These are phyloP conservation scores for Globisporangium okanoganense DNA, from an alignment of 352 stramenopile species.

Conservation along the genomic window DNA sequence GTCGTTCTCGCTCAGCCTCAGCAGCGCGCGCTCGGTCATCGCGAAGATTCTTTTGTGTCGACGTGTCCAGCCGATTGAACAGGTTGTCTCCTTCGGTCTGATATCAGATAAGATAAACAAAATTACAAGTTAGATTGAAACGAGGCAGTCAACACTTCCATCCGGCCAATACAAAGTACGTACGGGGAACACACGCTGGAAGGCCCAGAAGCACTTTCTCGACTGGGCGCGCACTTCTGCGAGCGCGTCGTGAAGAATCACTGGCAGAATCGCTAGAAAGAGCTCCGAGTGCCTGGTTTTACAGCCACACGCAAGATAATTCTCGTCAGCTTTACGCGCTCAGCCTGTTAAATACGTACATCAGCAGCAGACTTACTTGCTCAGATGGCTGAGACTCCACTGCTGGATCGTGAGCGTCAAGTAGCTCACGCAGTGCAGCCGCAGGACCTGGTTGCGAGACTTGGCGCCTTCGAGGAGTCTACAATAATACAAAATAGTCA, in stretches of 20 bases:
- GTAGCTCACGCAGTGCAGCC: constrained; percentile 66
- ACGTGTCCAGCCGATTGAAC: constrained; percentile 56
- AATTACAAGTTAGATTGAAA: not conserved
- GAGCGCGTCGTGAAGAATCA: constrained; percentile 61
- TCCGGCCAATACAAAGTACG: not conserved
- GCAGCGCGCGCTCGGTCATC: constrained; percentile 36
- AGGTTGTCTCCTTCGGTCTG: constrained; percentile 51
- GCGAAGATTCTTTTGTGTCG: constrained; percentile 56
- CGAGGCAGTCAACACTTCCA: no score
- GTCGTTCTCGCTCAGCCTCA: not conserved
- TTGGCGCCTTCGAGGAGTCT: constrained; percentile 76
- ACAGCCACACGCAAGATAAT: not conserved
- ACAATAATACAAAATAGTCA: not conserved
- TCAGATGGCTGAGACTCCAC: constrained; percentile 65
- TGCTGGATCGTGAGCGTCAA: constrained; percentile 67
- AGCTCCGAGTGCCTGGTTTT: constrained; percentile 45
- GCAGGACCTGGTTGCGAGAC: constrained; percentile 72
- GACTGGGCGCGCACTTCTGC: constrained; percentile 71
- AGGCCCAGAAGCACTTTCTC: constrained; percentile 78
- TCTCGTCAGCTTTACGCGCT: not conserved
- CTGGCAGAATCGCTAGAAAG: constrained; percentile 54
- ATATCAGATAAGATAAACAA: not conserved
- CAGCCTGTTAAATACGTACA: not conserved
- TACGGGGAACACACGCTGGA: constrained; percentile 64
- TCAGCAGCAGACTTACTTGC: constrained; percentile 49